phyloP scores from a whole-genome alignment of 2,329 filamentous ascomycete species.

The Leptosphaerulina australis region DNA sequence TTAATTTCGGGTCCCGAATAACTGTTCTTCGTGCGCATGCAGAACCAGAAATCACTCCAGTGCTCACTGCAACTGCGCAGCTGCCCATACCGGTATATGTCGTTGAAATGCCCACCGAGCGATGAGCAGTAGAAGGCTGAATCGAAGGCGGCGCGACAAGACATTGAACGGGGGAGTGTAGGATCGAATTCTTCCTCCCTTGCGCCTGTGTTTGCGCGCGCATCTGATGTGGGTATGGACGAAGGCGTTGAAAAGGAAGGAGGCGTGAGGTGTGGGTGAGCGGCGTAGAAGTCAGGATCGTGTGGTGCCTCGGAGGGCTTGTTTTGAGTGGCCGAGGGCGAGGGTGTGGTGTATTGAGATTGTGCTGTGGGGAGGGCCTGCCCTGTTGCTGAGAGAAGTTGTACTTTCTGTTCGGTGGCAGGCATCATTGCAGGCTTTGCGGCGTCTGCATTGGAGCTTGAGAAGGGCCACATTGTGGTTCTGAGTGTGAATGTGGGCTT shows the following conservation, averaged over 20 bases:
- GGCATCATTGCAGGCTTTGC: slow-evolving; percentile 17
- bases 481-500: not conserved
- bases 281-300: slow-evolving; percentile 60
- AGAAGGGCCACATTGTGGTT: slow-evolving; percentile 37
- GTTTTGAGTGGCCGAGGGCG: slow-evolving; percentile 22
- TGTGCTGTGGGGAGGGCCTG: slow-evolving; percentile 26
- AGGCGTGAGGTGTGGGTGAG: slow-evolving; percentile 57
- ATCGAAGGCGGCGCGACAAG: slow-evolving; percentile 89
- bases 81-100: slow-evolving; percentile 84
- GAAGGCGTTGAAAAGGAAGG: slow-evolving; percentile 24
- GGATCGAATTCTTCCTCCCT: slow-evolving; percentile 28
- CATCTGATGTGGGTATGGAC: not conserved
- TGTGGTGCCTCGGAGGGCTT: slow-evolving; percentile 49
- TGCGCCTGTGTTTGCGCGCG: slow-evolving; percentile 19
- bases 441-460: slow-evolving; percentile 22
- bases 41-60: slow-evolving; percentile 97
- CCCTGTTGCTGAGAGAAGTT: slow-evolving; percentile 17
- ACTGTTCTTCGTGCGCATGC: slow-evolving; percentile 77
- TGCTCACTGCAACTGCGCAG: slow-evolving; percentile 79
- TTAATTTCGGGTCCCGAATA: slow-evolving; percentile 63
- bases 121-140: slow-evolving; percentile 92
- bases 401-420: slow-evolving; percentile 12
- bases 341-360: slow-evolving; percentile 23
- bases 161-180: slow-evolving; percentile 77
- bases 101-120: slow-evolving; percentile 87